Percentiles rank a stretch among this genome's conserved stretches.
Conservation (phyloP, 371 early-diverging fungal species). For the Mortierella sp. region DNA sequence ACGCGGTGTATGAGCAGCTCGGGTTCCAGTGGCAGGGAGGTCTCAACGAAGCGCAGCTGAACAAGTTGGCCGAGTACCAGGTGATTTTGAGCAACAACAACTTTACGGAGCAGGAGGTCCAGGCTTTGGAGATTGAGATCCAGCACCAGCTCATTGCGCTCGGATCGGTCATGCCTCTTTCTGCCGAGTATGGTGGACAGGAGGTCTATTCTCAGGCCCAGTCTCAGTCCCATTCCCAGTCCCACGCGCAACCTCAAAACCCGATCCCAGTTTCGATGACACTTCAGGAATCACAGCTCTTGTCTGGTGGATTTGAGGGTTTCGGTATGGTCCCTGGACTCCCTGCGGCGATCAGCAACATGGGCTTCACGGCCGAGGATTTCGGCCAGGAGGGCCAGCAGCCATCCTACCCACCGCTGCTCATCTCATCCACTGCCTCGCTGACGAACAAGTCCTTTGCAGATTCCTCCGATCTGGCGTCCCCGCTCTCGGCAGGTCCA, state of each 20-base stretch:
- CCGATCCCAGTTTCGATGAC: background rate
- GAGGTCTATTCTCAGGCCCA: conserved; percentile 6
- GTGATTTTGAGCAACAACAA: background rate
- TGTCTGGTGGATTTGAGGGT: conserved; percentile 27
- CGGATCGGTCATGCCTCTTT: background rate
- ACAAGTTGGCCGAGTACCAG: conserved; percentile 19
- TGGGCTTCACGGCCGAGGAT: conserved; percentile 8
- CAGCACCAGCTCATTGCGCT: conserved; percentile 25
- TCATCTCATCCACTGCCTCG: conserved; percentile 12
- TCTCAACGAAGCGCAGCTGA: conserved; percentile 32
- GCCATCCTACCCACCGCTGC: conserved; percentile 14
- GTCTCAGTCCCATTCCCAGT: conserved; percentile 8
- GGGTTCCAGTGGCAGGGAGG: conserved; percentile 11
- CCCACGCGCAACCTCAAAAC: conserved; percentile 17
- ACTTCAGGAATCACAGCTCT: conserved; percentile 20
- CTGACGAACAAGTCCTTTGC: conserved; percentile 18
- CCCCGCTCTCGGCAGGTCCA: conserved; percentile 19
- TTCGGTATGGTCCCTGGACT: conserved; percentile 5
- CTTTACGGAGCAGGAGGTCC: conserved; percentile 13
- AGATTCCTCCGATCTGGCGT: background rate
- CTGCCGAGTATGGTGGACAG: conserved; percentile 4
- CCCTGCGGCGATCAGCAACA: background rate
- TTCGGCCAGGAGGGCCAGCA: conserved; percentile 16
- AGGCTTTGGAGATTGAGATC: conserved; percentile 16
- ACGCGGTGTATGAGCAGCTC: background rate